Evolutionary conservation across 1,284 basidiomycete species (phyloP), one percentile per base, ranked within the genome.

Genomic region (Chalciporus sp.): DNA sequence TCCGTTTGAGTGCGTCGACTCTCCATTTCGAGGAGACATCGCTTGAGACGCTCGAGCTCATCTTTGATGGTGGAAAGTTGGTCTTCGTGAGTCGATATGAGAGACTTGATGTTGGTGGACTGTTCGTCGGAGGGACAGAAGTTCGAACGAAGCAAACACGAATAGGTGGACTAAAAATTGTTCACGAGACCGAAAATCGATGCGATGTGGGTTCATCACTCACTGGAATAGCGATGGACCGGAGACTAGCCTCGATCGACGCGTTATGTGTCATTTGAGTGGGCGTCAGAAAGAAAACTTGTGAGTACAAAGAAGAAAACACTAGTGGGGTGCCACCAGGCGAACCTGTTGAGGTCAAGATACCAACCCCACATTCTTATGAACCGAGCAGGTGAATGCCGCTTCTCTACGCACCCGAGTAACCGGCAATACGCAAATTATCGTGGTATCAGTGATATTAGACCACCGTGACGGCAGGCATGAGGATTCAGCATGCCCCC

Each of bases 81-180:
- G 23, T 7, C 28, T 27, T 65, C 51, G 27, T 65, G 57, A 17
- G 50, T 43, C n/a, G 49, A 42, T 19, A 62, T 58, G 51, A 64
- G 64, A 4, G 46, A 47, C 4, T 48, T 52, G 49, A 67, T 51
- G n/a, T n/a, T 20, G 26, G 40, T 42, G 9, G 40, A 44, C 20
- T 45, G 39, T 29, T 64, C 28, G 20, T 37, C 27, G 7, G 54
- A 53, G 23, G 63, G 57, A 46, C 47, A 63, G 2, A 40, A 12
- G 40, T 66, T 66, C 53, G 58, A 64, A n/a, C 33, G 26, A 29
- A 60, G 29, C 20, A 64, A 31, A 17, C 27, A 17, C 10, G 33
- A 29, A 48, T 55, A 57, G 39, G 49, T 19, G 10, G 52, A 40
- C 66, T 69, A 44, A n/a, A 50, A 14, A 31, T 17, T 19, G 42